Evolutionary conservation across 2,329 filamentous ascomycete species (phyloP).

Genomic region (Neonectria sp.): DNA sequence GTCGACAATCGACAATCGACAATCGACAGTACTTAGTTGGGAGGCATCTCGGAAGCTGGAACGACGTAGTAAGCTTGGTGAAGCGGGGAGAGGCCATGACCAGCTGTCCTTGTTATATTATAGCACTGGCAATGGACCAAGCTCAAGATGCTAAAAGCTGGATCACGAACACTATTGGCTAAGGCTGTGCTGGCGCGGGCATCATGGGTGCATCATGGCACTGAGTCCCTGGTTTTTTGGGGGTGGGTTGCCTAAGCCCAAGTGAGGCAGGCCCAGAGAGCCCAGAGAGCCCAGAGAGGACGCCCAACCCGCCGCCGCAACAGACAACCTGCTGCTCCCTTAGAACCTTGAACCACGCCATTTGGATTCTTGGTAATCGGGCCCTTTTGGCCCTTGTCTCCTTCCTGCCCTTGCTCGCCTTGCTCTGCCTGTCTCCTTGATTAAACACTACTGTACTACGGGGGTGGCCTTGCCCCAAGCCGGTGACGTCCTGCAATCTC

Average conservation of each 20-base stretch:
- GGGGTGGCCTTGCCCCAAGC: slow-evolving; percentile 22
- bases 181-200: slow-evolving; percentile 10
- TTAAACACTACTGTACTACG: neutral
- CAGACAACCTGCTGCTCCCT: neutral
- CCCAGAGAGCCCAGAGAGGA: neutral
- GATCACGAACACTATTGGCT: slow-evolving; percentile 13
- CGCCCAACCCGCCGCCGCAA: slow-evolving; percentile 11
- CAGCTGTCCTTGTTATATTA: slow-evolving; percentile 26
- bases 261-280: slow-evolving; percentile 14
- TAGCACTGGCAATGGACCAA: slow-evolving; percentile 11
- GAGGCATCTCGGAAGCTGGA: slow-evolving; percentile 3
- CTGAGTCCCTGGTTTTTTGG: slow-evolving; percentile 21
- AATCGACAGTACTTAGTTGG: neutral
- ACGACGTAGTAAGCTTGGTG: slow-evolving; percentile 4
- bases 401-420: neutral
- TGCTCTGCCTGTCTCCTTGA: neutral
- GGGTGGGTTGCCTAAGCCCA: slow-evolving; percentile 20
- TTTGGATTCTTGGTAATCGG: slow-evolving; percentile 17
- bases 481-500: slow-evolving; percentile 37
- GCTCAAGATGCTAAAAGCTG: slow-evolving; percentile 15
- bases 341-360: slow-evolving; percentile 38
- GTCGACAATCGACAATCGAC: neutral
- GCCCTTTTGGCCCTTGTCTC: slow-evolving; percentile 29
- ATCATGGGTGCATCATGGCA: slow-evolving; percentile 31
- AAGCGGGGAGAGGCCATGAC: slow-evolving; percentile 20